Percentiles rank a stretch among this genome's conserved stretches.
Evolutionary conservation across 2,329 filamentous ascomycete genomes (phyloP).

Genomic region (Colletotrichum sp.): DNA sequence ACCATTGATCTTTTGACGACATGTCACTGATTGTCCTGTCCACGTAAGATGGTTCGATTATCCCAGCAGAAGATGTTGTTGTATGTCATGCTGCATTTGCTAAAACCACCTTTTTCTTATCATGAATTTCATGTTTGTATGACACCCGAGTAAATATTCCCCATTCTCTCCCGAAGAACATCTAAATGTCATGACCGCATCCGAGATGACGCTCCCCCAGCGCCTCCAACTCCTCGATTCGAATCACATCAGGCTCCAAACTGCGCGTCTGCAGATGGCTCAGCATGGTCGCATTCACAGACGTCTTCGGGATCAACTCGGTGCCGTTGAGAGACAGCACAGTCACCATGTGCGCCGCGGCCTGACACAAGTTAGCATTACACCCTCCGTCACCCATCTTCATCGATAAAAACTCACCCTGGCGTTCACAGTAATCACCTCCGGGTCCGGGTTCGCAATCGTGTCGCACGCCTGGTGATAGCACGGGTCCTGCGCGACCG

Average conservation of each 20-base stretch:
- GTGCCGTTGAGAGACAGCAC: constrained; percentile 33
- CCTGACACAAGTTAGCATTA: constrained; percentile 8
- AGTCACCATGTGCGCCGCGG: constrained; percentile 36
- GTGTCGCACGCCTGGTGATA: constrained; percentile 44
- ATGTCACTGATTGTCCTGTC: background rate
- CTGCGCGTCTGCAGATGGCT: constrained; percentile 21
- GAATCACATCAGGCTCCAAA: constrained; percentile 21
- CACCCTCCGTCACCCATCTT: background rate
- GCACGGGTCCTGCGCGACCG: constrained; percentile 44
- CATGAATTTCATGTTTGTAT: background rate
- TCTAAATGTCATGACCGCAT: constrained; percentile 34
- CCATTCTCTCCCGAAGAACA: background rate
- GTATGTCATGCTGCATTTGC: background rate
- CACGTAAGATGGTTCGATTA: background rate
- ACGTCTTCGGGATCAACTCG: constrained; percentile 33
- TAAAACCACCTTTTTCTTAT: background rate
- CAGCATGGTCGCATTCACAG: constrained; percentile 27
- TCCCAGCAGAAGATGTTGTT: fast-evolving
- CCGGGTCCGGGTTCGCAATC: constrained; percentile 41
- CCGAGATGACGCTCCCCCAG: constrained; percentile 38
- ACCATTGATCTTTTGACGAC: background rate
- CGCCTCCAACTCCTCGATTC: constrained; percentile 36
- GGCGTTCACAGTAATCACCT: constrained; percentile 37
- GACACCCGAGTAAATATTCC: background rate
- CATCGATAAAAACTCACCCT: constrained; percentile 12